Percentiles rank a stretch among this genome's conserved stretches.
Conservation (phyloP, 768 basidiomycete species). For the Mycena alexandri region DNA sequence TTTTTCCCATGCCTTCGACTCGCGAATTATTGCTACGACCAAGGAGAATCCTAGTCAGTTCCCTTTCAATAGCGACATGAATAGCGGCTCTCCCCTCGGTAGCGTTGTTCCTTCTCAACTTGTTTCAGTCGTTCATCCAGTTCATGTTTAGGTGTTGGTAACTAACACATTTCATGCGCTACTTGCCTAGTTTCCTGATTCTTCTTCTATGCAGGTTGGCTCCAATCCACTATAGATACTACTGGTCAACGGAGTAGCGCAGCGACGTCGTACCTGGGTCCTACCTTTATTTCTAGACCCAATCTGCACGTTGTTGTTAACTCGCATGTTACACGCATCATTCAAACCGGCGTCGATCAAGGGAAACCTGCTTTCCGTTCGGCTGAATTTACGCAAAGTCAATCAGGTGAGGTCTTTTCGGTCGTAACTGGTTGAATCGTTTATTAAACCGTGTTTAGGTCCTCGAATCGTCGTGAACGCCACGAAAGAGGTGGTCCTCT, state of each 20-base stretch:
- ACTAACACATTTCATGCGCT: no score
- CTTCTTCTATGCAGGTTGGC: slow-evolving; percentile 34
- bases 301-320: slow-evolving; percentile 45
- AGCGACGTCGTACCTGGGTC: slow-evolving; percentile 45
- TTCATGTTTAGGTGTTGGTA: no score
- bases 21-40: slow-evolving; percentile 44
- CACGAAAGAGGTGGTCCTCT: slow-evolving; percentile 46
- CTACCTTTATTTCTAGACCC: slow-evolving; percentile 38
- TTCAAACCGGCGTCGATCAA: slow-evolving; percentile 20
- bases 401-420: background rate
- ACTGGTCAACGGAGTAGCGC: slow-evolving; percentile 41
- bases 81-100: slow-evolving; percentile 51
- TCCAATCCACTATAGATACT: slow-evolving; percentile 39
- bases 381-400: slow-evolving; percentile 15
- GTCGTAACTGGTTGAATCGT: background rate
- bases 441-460: background rate
- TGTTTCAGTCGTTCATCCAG: no score
- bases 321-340: slow-evolving; percentile 38
- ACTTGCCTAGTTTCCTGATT: background rate
- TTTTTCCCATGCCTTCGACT: slow-evolving; percentile 42
- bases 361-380: slow-evolving; percentile 13
- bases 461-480: slow-evolving; percentile 32
- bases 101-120: slow-evolving; percentile 40
- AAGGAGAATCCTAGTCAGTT: slow-evolving; percentile 46
- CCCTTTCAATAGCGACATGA: slow-evolving; percentile 52